Evolutionary conservation across 768 basidiomycete species (phyloP), one percentile per base, ranked within the genome.

Genomic region (Dictyophora rubrovolvata): DNA sequence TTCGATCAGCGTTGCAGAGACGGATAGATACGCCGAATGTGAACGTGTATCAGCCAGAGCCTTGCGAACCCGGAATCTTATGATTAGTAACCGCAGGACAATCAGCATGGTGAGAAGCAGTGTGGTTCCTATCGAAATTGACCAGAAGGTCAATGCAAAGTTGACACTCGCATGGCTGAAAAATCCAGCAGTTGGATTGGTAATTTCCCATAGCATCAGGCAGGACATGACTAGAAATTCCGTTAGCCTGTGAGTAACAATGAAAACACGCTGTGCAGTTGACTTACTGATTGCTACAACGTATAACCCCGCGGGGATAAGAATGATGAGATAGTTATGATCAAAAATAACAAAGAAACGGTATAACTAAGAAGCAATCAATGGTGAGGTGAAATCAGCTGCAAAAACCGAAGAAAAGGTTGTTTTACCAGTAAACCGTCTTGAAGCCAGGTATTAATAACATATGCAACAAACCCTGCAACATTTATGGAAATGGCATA

Each of bases 81-180:
- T 60, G 22, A 36, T 17, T 7, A 71, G 53, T 2, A 75, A 53
- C 4, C 72, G 70, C 5, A 56, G 33, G 0, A 65, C 69, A 58
- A 75, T 72, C 17, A 72, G 62, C 16, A 71, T 47, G 1, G 74
- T 72, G 18, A 69, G 56, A 22, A 72, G 42, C 49, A 74, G 63
- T 56, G 73, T 75, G 12, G 72, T 59, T 0, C 63, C 65, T 20
- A 73, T 51, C 0, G 70, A 69, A 16, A 72, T 48, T 17, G 56
- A 53, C 64, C 62, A 4, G 11, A 17, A 56, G 14, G 55, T 47
- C 10, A 56, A n/a, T 18, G 37, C 37, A 21, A 56, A 56, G n/a
- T 48, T 48, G 35, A 47, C 42, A 23, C 20, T 56, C 14, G 34
- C 14, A 23, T 51, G 37, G 7, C 53, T 51, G 37, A 61, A 65